These are phyloP conservation scores for Phytopythium litorale DNA, from an alignment of 352 stramenopile genomes.

Conservation along the genomic window DNA sequence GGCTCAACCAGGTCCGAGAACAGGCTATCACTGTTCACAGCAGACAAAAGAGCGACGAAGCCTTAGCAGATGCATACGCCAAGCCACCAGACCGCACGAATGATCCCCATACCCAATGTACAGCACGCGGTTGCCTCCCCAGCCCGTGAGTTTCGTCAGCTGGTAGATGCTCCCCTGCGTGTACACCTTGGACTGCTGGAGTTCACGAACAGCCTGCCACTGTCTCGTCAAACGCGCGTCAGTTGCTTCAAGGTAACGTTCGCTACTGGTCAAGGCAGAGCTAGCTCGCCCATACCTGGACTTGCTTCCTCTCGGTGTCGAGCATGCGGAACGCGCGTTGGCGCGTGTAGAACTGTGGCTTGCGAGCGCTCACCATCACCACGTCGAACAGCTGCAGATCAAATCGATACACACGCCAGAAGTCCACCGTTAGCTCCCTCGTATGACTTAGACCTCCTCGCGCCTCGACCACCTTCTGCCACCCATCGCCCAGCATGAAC, in stretches of 20 bases:
- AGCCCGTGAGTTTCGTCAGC: constrained; percentile 54
- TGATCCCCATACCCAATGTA: constrained; percentile 85
- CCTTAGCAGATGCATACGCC: neutral
- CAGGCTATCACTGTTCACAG: constrained; percentile 75
- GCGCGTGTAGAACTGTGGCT: constrained; percentile 91
- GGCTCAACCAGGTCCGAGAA: constrained; percentile 94
- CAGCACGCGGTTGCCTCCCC: constrained; percentile 78
- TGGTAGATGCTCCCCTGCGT: constrained; percentile 74
- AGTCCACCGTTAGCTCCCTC: neutral
- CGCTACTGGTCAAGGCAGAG: neutral
- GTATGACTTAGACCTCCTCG: neutral
- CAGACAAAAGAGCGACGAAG: neutral
- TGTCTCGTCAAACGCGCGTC: constrained; percentile 14
- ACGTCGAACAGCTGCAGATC: constrained; percentile 77
- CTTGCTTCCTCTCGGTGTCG: constrained; percentile 58
- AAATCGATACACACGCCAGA: neutral
- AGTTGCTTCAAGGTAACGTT: neutral
- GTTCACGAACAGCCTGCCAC: constrained; percentile 61
- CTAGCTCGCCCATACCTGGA: constrained; percentile 26
- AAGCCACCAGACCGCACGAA: neutral
- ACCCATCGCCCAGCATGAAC: constrained; percentile 91
- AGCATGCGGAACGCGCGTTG: constrained; percentile 73
- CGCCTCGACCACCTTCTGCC: constrained; percentile 45
- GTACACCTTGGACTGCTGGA: constrained; percentile 70
- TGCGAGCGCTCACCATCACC: constrained; percentile 87